Evolutionary conservation across 169 alveolate genomes (phyloP), one percentile per base, ranked within the genome.

Genomic region (Cryptosporidium viatorum): DNA sequence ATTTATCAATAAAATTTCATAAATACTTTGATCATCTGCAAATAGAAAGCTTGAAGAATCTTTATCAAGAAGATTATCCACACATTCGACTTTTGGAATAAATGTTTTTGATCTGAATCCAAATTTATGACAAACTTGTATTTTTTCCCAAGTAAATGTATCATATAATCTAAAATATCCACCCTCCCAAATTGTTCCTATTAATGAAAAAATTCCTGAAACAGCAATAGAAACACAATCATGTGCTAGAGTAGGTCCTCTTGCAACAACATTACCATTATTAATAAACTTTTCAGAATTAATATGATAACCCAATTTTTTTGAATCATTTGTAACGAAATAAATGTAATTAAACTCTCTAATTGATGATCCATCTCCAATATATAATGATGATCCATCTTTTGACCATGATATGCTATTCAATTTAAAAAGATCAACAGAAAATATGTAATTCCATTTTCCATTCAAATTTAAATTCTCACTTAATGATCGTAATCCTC

Each of bases 121-220:
- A 65, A 80, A 80, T 45, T 80, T 80, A 26, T 80, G 89, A 41
- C 67, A n/a, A 60, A 80, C 43, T 18, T 45, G 55, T 16, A 67
- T 59, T 21, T 65, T 37, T 16, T 80, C 68, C 80, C 89, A 80
- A 43, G 70, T 80, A 43, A 18, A 43, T 23, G 75, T 80, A 26
- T 80, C 89, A 33, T 62, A 59, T 18, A 80, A 43, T 29, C 75
- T 80, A 62, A 80, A 62, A 48, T 80, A 80, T 21, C 89, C 89
- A 3, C 75, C 89, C 21, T 80, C 89, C 89, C 89, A 80, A 80
- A 80, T 33, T 26, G 75, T 39, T 2, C 89, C 89, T n/a, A 80
- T 45, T 18, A 80, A 21, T 18, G 89, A 80, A 45, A 80, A 80
- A 21, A 43, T 37, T 12, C 58, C 45, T 1, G 89, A 80, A 3